Evolutionary conservation across 495 filamentous ascomycete genomes (phyloP).

Genomic region (Trichocladium antarcticum): DNA sequence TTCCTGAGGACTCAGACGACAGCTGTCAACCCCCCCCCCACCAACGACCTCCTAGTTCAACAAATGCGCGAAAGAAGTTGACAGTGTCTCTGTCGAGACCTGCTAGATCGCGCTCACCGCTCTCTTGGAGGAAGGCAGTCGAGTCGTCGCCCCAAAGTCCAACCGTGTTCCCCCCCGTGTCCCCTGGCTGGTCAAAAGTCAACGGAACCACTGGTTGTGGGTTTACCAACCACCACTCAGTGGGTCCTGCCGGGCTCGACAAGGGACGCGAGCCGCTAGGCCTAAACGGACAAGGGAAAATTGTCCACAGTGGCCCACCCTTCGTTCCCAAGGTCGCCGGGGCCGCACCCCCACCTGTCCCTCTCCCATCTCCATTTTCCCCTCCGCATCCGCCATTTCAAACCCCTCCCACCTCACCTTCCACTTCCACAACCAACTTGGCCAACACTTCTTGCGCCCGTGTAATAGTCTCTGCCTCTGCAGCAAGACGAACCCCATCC

Average conservation of each 20-base stretch:
- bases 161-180: neutral
- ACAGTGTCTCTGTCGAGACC: too few relatives aligned
- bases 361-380: constrained; percentile 23
- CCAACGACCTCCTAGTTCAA: neutral
- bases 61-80: neutral
- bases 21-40: constrained; percentile 4
- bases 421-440: constrained; percentile 7
- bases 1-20: constrained; percentile 6
- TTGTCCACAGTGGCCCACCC: constrained; percentile 16
- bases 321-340: constrained; percentile 8
- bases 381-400: constrained; percentile 18
- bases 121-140: constrained; percentile 1
- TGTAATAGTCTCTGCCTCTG: constrained; percentile 18
- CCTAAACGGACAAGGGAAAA: constrained; percentile 20
- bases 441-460: constrained; percentile 2
- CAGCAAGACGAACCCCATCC: constrained; percentile 18
- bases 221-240: constrained; percentile 18
- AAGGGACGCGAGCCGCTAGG: constrained; percentile 13
- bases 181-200: neutral
- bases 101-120: constrained; percentile 16
- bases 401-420: constrained; percentile 25
- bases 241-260: constrained; percentile 10
- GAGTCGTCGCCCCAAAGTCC: neutral
- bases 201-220: constrained; percentile 3
- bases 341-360: constrained; percentile 21